Evolutionary conservation across 371 early-diverging fungal genomes (phyloP).

Genomic region (Apophysomyces trapeziformis): DNA sequence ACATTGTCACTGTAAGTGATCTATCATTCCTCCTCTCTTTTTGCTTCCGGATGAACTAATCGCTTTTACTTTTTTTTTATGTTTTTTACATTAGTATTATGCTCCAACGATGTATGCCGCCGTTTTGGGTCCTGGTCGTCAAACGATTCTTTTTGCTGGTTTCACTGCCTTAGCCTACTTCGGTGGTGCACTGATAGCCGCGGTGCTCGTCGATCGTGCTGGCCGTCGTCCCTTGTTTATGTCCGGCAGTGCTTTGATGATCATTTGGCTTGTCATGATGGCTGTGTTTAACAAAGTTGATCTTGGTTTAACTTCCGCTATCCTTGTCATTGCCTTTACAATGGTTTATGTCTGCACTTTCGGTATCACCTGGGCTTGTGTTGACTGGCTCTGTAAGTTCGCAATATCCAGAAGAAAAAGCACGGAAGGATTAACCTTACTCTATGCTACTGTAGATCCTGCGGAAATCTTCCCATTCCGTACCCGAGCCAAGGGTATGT

Average conservation of each 20-base stretch:
- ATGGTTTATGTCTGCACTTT: conserved; percentile 46
- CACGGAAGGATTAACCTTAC: not conserved
- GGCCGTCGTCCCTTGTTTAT: conserved; percentile 49
- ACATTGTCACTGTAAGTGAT: conserved; percentile 58
- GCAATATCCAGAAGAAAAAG: conserved; percentile 35
- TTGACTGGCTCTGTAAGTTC: conserved; percentile 43
- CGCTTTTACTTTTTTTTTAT: too few relatives aligned
- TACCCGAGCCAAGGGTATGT: conserved; percentile 44
- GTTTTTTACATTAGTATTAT: conserved; percentile 49
- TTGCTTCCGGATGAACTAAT: conserved; percentile 34
- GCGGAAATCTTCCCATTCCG: conserved; percentile 64
- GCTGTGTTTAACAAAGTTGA: conserved; percentile 42
- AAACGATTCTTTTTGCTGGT: conserved; percentile 41
- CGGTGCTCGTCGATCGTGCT: conserved; percentile 36
- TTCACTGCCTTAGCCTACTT: conserved; percentile 48
- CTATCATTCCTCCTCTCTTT: not conserved
- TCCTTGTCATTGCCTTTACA: conserved; percentile 37
- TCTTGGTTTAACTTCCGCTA: conserved; percentile 42
- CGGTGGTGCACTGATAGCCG: conserved; percentile 34
- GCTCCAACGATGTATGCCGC: conserved; percentile 70
- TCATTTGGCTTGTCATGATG: conserved; percentile 40
- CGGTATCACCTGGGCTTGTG: conserved; percentile 45
- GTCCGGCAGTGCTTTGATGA: conserved; percentile 41
- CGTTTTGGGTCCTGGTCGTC: conserved; percentile 41
- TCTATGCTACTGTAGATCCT: conserved; percentile 39